Evolutionary conservation across 352 stramenopile genomes (phyloP).

Genomic region (Pythium dissotocum): DNA sequence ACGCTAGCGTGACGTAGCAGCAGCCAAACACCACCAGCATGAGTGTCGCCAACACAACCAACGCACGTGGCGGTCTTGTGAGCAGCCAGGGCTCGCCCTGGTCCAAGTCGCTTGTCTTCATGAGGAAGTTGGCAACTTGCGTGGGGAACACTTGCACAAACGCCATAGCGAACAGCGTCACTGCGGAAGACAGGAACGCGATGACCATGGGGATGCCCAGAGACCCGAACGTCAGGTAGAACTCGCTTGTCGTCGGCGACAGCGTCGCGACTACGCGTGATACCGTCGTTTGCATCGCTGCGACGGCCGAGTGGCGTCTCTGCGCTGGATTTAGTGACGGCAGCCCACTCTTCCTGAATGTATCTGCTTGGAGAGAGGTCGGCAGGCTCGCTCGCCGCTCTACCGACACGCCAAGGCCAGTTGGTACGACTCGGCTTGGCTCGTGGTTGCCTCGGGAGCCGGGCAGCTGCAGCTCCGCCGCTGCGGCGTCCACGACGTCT

Average conservation of each 20-base stretch:
- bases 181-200: slow-evolving; percentile 11
- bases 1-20: slow-evolving; percentile 14
- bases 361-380: neutral
- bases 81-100: slow-evolving; percentile 30
- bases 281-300: neutral
- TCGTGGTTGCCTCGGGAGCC: too few species aligned
- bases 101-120: slow-evolving; percentile 23
- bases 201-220: slow-evolving; percentile 16
- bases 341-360: too few species aligned
- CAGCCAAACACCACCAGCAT: slow-evolving; percentile 14
- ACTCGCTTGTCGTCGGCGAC: neutral
- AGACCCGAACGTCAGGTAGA: neutral
- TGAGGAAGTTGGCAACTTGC: slow-evolving; percentile 25
- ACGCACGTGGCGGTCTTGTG: neutral
- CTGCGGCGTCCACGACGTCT: too few species aligned
- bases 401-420: too few species aligned
- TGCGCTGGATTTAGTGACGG: too few species aligned
- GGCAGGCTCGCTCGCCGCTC: neutral
- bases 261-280: neutral
- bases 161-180: slow-evolving; percentile 15
- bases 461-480: too few species aligned
- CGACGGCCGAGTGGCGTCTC: neutral
- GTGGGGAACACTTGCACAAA: slow-evolving; percentile 23
- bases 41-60: neutral
- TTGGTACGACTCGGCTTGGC: too few species aligned